Percentiles rank a stretch among this genome's conserved stretches.
Evolutionary conservation across 805 yeast species (phyloP).

Genomic region (Nakazawaea anatomiae): DNA sequence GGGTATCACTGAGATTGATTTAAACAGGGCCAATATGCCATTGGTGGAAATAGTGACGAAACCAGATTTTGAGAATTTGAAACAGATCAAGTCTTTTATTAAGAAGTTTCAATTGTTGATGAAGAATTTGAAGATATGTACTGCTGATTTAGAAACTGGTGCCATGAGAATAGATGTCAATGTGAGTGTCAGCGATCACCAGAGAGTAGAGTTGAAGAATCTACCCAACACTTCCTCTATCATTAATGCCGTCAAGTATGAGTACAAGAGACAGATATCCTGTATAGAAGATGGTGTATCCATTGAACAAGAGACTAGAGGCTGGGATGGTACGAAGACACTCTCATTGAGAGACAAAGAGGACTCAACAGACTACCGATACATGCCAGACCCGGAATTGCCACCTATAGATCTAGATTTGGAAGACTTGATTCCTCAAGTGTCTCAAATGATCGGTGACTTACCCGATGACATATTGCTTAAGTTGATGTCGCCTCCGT

Average conservation of each 20-base stretch:
- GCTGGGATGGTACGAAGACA: conserved; percentile 83
- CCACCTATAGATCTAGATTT: conserved; percentile 48
- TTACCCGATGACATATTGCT: conserved; percentile 57
- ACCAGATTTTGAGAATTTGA: conserved; percentile 71
- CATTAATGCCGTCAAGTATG: conserved; percentile 65
- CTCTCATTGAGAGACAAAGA: conserved; percentile 71
- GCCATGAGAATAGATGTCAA: conserved; percentile 95
- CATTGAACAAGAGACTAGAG: conserved; percentile 61
- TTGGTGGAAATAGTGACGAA: conserved; percentile 86
- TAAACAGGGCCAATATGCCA: conserved; percentile 81
- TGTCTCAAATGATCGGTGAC: conserved; percentile 36
- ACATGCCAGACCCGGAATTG: conserved; percentile 91
- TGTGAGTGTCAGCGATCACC: conserved; percentile 66
- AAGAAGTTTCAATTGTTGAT: conserved; percentile 74
- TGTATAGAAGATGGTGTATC: conserved; percentile 27
- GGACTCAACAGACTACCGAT: conserved; percentile 78
- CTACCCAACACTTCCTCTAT: conserved; percentile 81
- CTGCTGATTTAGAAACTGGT: conserved; percentile 92
- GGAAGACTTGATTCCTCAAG: conserved; percentile 35
- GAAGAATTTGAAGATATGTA: conserved; percentile 62
- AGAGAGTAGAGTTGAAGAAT: conserved; percentile 85
- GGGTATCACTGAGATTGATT: conserved; percentile 51
- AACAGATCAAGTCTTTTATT: conserved; percentile 71
- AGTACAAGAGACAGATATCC: conserved; percentile 62
- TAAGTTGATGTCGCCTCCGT: conserved; percentile 40